Percentiles rank a stretch among this genome's conserved stretches.
Conservation (phyloP, 1,139 yeast genomes). For the Geotrichum histeridarum region DNA sequence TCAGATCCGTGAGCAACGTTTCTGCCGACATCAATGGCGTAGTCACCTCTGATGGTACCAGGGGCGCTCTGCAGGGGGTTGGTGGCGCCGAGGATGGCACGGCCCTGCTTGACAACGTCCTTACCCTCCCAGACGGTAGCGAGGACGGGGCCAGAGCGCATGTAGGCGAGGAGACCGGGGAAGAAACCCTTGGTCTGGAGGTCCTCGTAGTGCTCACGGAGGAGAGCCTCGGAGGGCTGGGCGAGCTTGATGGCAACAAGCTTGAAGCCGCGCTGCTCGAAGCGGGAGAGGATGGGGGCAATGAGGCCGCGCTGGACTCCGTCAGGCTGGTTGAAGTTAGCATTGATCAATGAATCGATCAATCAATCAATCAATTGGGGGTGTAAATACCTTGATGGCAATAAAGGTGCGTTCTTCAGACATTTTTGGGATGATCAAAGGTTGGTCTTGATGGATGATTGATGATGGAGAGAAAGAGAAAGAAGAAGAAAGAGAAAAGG, state of each 20-base stretch:
- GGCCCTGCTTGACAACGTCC: constrained; percentile 98
- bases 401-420: constrained; percentile 91
- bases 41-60: constrained; percentile 99
- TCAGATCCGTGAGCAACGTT: constrained; percentile 99
- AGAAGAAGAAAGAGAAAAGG: constrained; percentile 1
- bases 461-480: neutral
- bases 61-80: constrained; percentile 96
- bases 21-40: constrained; percentile 86
- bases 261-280: constrained; percentile 96
- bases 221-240: constrained; percentile 78
- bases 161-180: constrained; percentile 88
- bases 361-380: no score
- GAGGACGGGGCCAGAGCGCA: constrained; percentile 97
- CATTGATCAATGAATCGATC: neutral
- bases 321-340: constrained; percentile 59
- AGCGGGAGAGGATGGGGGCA: constrained; percentile 84
- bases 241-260: constrained; percentile 92
- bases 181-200: constrained; percentile 94
- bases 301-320: constrained; percentile 99
- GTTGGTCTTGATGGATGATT: neutral
- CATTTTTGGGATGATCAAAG: constrained; percentile 35
- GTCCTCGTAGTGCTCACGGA: constrained; percentile 93
- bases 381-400: constrained; percentile 66
- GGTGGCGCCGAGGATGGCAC: constrained; percentile 97
- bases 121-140: constrained; percentile 99